These are phyloP conservation scores for Dothiorella sarmentorum DNA, from an alignment of 2,329 filamentous ascomycete species.

Conservation along the genomic window DNA sequence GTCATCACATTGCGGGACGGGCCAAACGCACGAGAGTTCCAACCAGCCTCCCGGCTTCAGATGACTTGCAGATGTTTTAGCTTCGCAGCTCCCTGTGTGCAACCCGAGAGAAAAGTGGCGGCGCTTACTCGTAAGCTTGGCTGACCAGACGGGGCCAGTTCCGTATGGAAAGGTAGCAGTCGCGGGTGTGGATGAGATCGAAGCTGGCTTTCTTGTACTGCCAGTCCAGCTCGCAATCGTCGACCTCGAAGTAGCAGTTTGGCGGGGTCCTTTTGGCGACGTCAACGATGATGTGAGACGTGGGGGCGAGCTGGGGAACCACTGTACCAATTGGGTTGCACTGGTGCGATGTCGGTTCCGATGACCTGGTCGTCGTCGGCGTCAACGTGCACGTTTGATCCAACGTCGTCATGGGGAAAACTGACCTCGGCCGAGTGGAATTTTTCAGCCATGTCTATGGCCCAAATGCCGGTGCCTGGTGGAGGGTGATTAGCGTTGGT, in stretches of 20 bases:
- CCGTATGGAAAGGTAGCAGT: conserved; percentile 13
- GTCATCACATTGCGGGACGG: conserved; percentile 13
- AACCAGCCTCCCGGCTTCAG: conserved; percentile 11
- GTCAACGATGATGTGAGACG: background rate
- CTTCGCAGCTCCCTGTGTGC: background rate
- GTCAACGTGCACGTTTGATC: background rate
- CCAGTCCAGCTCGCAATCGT: conserved; percentile 45
- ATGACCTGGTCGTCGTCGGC: background rate
- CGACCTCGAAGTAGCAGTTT: conserved; percentile 48
- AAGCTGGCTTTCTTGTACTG: conserved; percentile 28
- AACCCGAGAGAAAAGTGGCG: background rate
- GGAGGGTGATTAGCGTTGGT: background rate
- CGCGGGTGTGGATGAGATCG: conserved; percentile 43
- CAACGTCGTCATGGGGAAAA: background rate
- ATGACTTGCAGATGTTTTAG: background rate
- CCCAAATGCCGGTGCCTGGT: conserved; percentile 19
- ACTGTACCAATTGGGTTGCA: conserved; percentile 11
- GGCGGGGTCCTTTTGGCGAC: conserved; percentile 43
- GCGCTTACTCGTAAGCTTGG: conserved; percentile 16
- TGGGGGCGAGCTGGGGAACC: background rate
- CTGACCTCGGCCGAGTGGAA: conserved; percentile 16
- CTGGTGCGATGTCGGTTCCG: conserved; percentile 29
- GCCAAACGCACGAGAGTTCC: conserved; percentile 14
- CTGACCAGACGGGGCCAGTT: conserved; percentile 8
- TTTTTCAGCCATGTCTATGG: conserved; percentile 18